A percentile compares a stretch with the other conserved stretches of the same genome.
These are phyloP conservation scores for Monilinia fructicola DNA, from an alignment of 2,329 filamentous ascomycete genomes.

Conservation along the genomic window DNA sequence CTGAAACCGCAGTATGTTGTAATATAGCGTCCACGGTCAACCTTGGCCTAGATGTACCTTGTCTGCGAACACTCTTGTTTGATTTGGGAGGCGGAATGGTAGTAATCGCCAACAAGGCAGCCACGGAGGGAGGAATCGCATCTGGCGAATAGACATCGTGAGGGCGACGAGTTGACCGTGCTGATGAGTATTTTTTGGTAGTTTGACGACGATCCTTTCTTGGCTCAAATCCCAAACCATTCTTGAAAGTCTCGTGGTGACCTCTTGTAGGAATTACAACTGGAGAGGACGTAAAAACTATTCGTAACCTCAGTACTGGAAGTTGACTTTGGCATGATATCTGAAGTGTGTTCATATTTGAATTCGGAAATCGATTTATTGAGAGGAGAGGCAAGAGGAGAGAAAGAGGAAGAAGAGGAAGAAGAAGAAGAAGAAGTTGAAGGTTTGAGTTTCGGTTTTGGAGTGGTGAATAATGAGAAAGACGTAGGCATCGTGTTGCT, in stretches of 20 bases:
- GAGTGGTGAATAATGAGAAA: constrained; percentile 19
- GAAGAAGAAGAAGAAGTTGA: background rate
- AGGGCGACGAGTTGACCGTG: constrained; percentile 37
- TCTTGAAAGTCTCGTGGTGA: constrained; percentile 31
- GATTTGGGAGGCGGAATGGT: constrained; percentile 53
- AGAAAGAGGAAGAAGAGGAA: background rate
- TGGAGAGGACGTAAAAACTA: constrained; percentile 11
- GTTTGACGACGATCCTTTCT: constrained; percentile 30
- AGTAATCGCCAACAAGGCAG: constrained; percentile 61
- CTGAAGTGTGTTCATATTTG: constrained; percentile 15
- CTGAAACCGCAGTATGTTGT: constrained; percentile 49
- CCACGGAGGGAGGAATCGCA: constrained; percentile 58
- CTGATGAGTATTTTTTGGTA: constrained; percentile 27
- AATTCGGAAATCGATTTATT: background rate
- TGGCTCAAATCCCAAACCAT: constrained; percentile 26
- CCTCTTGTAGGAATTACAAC: constrained; percentile 35
- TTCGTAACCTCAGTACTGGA: constrained; percentile 1
- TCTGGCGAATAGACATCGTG: constrained; percentile 53
- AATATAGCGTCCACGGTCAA: constrained; percentile 59
- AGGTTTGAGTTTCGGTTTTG: constrained; percentile 14
- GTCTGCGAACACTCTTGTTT: constrained; percentile 27
- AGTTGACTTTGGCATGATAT: constrained; percentile 17
- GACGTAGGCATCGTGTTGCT: constrained; percentile 22
- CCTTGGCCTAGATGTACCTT: constrained; percentile 35
- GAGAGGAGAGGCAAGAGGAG: background rate